phyloP scores from a whole-genome alignment of 441 rosid genomes.

The Euphorbia schlechtendalii region DNA sequence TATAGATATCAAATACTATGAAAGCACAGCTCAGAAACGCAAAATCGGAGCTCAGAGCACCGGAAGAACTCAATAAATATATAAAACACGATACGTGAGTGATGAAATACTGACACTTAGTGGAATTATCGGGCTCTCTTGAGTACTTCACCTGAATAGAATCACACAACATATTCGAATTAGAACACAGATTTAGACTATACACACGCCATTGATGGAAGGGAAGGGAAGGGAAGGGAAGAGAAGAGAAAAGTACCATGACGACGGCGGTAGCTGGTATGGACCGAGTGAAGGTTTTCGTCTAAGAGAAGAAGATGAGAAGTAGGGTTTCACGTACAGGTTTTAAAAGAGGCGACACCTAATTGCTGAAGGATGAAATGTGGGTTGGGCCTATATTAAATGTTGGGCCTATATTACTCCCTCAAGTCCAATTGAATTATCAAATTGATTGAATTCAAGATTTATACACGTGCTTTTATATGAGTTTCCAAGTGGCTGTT shows the following conservation, averaged over 20 bases:
- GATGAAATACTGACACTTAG: slow-evolving; percentile 45
- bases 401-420: not conserved
- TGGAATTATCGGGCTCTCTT: slow-evolving; percentile 57
- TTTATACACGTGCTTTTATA: too few species aligned
- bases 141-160: slow-evolving; percentile 67
- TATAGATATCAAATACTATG: not conserved
- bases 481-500: too few species aligned
- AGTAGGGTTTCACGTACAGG: not conserved
- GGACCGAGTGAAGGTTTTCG: slow-evolving; percentile 2
- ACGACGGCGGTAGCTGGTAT: slow-evolving; percentile 15
- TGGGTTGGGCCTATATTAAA: not conserved
- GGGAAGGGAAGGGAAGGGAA: not conserved
- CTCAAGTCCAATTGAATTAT: not conserved
- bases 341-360: slow-evolving; percentile 15
- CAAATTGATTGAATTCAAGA: not conserved
- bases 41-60: not conserved
- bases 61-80: not conserved
- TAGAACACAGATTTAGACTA: not conserved
- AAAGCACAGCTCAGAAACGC: not conserved
- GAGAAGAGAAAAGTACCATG: slow-evolving; percentile 32
- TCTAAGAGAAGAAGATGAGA: slow-evolving; percentile 9
- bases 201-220: not conserved
- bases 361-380: not conserved
- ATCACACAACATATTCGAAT: not conserved
- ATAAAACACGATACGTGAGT: not conserved